phyloP scores from a whole-genome alignment of 2,329 filamentous ascomycete genomes.

The Chrysosporium queenslandicum region DNA sequence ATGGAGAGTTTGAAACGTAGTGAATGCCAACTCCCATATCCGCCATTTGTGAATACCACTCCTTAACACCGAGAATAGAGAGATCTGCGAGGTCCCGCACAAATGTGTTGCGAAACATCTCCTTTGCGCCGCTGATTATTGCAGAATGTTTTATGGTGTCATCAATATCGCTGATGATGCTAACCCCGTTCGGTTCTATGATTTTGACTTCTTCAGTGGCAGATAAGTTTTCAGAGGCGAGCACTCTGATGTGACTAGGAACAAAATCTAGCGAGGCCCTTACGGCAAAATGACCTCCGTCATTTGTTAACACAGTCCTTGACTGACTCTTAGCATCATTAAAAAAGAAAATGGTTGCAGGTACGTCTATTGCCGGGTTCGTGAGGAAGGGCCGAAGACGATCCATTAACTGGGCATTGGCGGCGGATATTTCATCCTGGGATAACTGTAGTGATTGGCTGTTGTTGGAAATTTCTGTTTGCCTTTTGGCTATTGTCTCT shows the following conservation, averaged over 20 bases:
- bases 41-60: conserved; percentile 76
- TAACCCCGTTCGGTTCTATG: conserved; percentile 69
- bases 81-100: conserved; percentile 73
- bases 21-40: conserved; percentile 78
- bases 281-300: conserved; percentile 76
- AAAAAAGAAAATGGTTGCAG: conserved; percentile 92
- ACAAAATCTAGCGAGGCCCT: conserved; percentile 78
- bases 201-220: conserved; percentile 67
- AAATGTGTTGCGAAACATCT: conserved; percentile 95
- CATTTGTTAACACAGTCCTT: conserved; percentile 72
- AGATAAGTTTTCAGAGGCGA: conserved; percentile 77
- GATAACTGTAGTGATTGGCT: conserved; percentile 48
- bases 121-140: conserved; percentile 73
- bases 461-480: conserved; percentile 55
- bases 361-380: conserved; percentile 62
- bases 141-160: conserved; percentile 96
- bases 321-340: conserved; percentile 75
- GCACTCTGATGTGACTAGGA: conserved; percentile 76
- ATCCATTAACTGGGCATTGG: conserved; percentile 80
- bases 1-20: conserved; percentile 98
- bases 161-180: conserved; percentile 93
- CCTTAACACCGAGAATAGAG: conserved; percentile 72
- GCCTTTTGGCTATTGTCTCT: conserved; percentile 61
- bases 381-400: conserved; percentile 83
- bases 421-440: conserved; percentile 62